Evolutionary conservation across 176 grass and related monocot genomes (phyloP).

Genomic region (Avena atlantica): DNA sequence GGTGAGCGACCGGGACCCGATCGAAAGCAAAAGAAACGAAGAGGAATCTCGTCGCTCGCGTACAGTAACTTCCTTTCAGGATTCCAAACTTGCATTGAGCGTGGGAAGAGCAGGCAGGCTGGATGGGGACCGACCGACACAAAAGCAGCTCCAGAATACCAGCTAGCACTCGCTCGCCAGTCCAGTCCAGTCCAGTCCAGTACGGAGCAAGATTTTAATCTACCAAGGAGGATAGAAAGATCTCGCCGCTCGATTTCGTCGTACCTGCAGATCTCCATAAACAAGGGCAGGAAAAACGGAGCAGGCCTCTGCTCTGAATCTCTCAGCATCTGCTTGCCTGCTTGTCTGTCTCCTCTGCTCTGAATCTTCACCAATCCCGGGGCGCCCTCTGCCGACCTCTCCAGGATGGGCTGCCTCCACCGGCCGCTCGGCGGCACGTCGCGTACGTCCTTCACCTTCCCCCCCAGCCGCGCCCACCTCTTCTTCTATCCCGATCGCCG

Average conservation of each 20-base stretch:
- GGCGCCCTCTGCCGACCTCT: background rate
- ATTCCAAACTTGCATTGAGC: background rate
- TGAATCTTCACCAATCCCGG: constrained; percentile 31
- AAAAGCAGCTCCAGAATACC: background rate
- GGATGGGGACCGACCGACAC: constrained; percentile 35
- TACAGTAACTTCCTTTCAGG: background rate
- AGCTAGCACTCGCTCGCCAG: background rate
- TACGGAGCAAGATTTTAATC: background rate
- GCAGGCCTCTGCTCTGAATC: constrained; percentile 1
- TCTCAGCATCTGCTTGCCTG: background rate
- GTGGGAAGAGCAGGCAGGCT: background rate
- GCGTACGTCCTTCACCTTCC: constrained; percentile 1
- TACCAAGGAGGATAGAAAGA: constrained; percentile 7
- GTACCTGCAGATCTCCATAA: constrained; percentile 12
- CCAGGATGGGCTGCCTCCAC: constrained; percentile 36
- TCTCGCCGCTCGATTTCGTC: background rate
- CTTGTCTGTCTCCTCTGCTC: constrained; percentile 7
- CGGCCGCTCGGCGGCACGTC: constrained; percentile 37
- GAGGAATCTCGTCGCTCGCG: background rate
- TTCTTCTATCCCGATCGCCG: background rate
- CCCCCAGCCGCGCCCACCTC: too few species aligned
- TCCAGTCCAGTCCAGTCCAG: background rate
- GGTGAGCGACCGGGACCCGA: background rate
- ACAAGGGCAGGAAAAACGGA: background rate
- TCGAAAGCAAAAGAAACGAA: constrained; percentile 2